Percentiles rank a stretch among this genome's conserved stretches.
These are phyloP conservation scores for Dothideomycetidae sp. DNA, from an alignment of 2,329 filamentous ascomycete species.

Conservation along the genomic window DNA sequence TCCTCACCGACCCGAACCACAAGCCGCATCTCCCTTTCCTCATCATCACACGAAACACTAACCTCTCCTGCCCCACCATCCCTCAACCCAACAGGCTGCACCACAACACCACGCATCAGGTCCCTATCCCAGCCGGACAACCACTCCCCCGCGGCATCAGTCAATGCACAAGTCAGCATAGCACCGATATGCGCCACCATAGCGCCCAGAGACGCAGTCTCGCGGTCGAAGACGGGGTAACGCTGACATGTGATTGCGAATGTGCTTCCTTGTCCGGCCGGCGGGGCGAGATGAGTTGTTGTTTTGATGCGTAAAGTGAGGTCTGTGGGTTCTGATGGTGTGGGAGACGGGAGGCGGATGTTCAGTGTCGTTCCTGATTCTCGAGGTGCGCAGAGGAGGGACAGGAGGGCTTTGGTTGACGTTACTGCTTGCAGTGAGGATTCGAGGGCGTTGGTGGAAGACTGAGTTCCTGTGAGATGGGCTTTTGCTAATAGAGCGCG, in stretches of 20 bases:
- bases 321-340: not conserved
- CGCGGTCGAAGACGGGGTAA: not conserved
- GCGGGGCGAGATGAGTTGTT: conserved; percentile 3
- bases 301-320: not conserved
- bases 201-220: not conserved
- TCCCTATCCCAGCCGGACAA: conserved; percentile 1
- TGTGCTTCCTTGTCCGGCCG: not conserved
- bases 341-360: not conserved
- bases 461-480: conserved; percentile 11
- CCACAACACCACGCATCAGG: not conserved
- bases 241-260: not conserved
- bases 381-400: not conserved
- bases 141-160: not conserved
- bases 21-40: no score
- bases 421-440: not conserved
- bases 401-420: not conserved
- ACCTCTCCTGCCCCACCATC: not conserved
- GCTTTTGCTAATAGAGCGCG: conserved; percentile 11
- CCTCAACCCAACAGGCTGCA: conserved; percentile 1
- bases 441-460: not conserved
- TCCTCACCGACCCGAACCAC: no score
- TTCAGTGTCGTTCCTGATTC: not conserved
- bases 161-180: not conserved
- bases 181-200: not conserved
- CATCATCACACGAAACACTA: no score